These are phyloP conservation scores for Blepharisma stoltei DNA, from an alignment of 73 alveolate genomes.

Conservation along the genomic window DNA sequence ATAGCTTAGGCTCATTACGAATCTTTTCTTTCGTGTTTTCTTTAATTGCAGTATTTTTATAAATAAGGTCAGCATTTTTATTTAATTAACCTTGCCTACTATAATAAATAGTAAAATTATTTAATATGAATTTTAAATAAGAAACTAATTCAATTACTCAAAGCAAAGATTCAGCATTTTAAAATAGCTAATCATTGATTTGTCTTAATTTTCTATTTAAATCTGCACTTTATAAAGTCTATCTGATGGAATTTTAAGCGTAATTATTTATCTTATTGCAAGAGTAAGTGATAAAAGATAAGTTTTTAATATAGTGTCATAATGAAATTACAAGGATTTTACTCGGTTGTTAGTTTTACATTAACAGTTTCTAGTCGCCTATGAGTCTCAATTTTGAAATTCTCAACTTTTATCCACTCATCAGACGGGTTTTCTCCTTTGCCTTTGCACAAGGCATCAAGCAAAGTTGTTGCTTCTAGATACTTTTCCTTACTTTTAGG, in stretches of 20 bases:
- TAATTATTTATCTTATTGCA: background rate
- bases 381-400: conserved; percentile 9
- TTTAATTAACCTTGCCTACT: too few species aligned
- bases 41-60: too few species aligned
- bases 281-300: too few species aligned
- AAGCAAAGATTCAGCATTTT: background rate
- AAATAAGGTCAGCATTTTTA: too few species aligned
- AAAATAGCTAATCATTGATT: background rate
- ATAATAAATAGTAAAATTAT: too few species aligned
- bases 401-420: background rate
- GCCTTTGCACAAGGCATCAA: background rate
- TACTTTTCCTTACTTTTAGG: background rate
- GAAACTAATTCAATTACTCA: too few species aligned
- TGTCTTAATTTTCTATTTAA: background rate
- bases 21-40: too few species aligned
- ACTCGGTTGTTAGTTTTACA: conserved; percentile 26
- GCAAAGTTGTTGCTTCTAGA: background rate
- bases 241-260: too few species aligned
- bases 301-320: too few species aligned
- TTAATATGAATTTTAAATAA: too few species aligned
- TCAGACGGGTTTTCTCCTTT: background rate
- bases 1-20: too few species aligned
- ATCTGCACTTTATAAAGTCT: background rate
- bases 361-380: conserved; percentile 25
- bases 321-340: background rate